phyloP scores from a whole-genome alignment of 305 asterid genomes.

The Lippia alba region DNA sequence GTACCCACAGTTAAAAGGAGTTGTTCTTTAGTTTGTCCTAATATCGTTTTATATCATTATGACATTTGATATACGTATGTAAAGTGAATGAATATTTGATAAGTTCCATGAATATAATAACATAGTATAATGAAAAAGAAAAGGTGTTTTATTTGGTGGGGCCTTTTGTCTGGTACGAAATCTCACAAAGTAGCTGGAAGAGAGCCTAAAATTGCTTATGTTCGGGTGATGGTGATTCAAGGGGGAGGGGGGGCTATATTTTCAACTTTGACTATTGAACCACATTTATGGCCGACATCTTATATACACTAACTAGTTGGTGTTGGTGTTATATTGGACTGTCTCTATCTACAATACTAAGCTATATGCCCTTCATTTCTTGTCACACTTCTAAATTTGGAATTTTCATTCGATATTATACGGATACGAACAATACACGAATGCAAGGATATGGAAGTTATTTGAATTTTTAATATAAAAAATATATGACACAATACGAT shows the following conservation, averaged over 20 bases:
- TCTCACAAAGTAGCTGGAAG: slow-evolving; percentile 23
- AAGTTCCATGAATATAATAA: not conserved
- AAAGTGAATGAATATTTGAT: slow-evolving; percentile 3
- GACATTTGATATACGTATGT: not conserved
- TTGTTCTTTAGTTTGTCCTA: slow-evolving; percentile 26
- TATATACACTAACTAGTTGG: not conserved
- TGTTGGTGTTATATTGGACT: slow-evolving; percentile 39
- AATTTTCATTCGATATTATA: not conserved
- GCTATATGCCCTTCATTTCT: too few species aligned
- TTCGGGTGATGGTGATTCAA: not conserved
- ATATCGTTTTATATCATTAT: not conserved
- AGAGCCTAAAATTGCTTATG: slow-evolving; percentile 34
- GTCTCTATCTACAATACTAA: slow-evolving; percentile 25
- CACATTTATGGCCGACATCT: slow-evolving; percentile 43
- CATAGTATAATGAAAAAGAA: not conserved
- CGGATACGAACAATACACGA: too few species aligned
- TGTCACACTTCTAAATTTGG: not conserved
- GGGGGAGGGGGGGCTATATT: not conserved
- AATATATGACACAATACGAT: too few species aligned
- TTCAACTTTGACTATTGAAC: slow-evolving; percentile 35
- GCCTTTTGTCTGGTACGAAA: slow-evolving; percentile 33
- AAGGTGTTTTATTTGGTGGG: slow-evolving; percentile 31
- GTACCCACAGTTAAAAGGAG: slow-evolving; percentile 18
- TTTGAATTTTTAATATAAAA: too few species aligned
- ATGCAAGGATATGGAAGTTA: too few species aligned